Evolutionary conservation across 2,329 filamentous ascomycete genomes (phyloP).

Genomic region (Aspergillus sp.): DNA sequence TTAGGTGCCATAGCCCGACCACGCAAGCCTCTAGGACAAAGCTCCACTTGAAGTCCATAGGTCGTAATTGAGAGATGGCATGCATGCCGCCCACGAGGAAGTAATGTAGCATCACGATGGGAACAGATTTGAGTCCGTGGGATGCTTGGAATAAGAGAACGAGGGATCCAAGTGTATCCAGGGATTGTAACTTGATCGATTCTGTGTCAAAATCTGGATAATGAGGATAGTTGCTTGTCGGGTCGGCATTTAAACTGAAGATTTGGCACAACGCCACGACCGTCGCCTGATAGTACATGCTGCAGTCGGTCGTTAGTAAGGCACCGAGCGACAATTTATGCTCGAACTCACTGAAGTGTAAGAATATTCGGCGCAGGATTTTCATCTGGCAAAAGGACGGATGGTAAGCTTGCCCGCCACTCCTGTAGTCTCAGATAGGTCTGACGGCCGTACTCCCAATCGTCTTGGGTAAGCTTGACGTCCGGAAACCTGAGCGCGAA

Average conservation of each 20-base stretch:
- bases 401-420: conserved; percentile 19
- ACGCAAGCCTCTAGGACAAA: conserved; percentile 26
- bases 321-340: too few species aligned
- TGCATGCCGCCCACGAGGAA: conserved; percentile 27
- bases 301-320: conserved; percentile 9
- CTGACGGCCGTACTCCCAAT: conserved; percentile 20
- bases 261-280: conserved; percentile 20
- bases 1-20: conserved; percentile 29
- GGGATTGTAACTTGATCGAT: conserved; percentile 14
- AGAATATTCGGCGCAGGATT: conserved; percentile 23
- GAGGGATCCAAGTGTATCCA: conserved; percentile 24
- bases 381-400: conserved; percentile 12
- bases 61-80: conserved; percentile 18
- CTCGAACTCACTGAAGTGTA: conserved; percentile 21
- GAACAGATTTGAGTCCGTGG: conserved; percentile 28
- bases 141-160: conserved; percentile 23
- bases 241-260: conserved; percentile 13
- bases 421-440: conserved; percentile 13
- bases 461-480: not conserved
- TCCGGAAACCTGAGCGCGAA: conserved; percentile 18
- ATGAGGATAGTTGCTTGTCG: not conserved
- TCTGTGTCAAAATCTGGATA: conserved; percentile 11
- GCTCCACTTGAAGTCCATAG: conserved; percentile 22
- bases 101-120: conserved; percentile 30
- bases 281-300: conserved; percentile 25